Percentiles rank a stretch among this genome's conserved stretches.
Evolutionary conservation across 2,329 filamentous ascomycete genomes (phyloP).

Genomic region (Lecanoromycetidae sp.): DNA sequence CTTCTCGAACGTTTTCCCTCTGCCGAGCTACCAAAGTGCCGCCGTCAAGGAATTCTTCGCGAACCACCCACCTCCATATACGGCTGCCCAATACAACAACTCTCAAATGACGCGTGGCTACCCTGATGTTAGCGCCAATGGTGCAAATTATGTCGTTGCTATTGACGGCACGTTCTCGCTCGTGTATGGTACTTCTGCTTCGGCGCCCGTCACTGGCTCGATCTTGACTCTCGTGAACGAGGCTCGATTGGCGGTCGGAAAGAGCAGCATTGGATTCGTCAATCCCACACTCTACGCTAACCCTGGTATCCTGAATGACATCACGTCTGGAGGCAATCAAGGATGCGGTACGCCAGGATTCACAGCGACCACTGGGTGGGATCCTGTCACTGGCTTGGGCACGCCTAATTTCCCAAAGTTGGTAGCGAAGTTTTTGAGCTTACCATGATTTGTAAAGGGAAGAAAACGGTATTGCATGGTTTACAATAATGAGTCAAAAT

Average conservation of each 20-base stretch:
- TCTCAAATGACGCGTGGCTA: constrained; percentile 34
- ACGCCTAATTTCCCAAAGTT: constrained; percentile 18
- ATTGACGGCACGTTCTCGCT: constrained; percentile 32
- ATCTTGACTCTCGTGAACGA: constrained; percentile 38
- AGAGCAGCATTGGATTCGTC: constrained; percentile 31
- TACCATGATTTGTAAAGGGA: neutral
- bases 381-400: constrained; percentile 26
- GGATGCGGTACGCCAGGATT: constrained; percentile 26
- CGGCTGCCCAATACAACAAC: constrained; percentile 36
- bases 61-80: constrained; percentile 32
- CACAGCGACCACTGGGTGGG: constrained; percentile 22
- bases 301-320: constrained; percentile 29
- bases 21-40: constrained; percentile 36
- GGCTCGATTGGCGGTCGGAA: constrained; percentile 26
- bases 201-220: constrained; percentile 37
- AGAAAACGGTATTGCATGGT: no score
- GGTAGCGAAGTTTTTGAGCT: constrained; percentile 10
- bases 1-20: constrained; percentile 38
- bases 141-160: constrained; percentile 34
- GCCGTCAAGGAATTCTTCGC: constrained; percentile 32
- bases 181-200: constrained; percentile 41
- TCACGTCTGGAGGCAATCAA: constrained; percentile 29
- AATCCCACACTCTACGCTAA: constrained; percentile 36
- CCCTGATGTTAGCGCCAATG: constrained; percentile 38
- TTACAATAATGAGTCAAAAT: neutral